Conservation (phyloP, 768 basidiomycete species). For the Hydnomerulius pinastri region DNA sequence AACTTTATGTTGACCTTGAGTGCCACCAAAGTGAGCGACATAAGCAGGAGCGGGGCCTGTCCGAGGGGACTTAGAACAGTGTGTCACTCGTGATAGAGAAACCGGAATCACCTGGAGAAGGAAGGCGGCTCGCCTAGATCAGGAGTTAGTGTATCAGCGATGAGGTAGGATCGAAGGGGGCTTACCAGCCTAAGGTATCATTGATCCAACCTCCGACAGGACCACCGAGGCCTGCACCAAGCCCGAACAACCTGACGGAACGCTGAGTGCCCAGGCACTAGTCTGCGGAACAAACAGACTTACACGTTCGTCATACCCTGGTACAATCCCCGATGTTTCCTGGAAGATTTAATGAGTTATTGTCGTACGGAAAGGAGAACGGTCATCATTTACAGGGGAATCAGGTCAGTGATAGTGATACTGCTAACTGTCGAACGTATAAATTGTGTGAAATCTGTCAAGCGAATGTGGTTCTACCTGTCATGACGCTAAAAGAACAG, state of each 20-base stretch:
- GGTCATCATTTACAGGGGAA: slow-evolving; percentile 67
- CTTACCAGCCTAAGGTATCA: slow-evolving; percentile 84
- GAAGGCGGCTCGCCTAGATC: slow-evolving; percentile 79
- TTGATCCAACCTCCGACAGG: slow-evolving; percentile 85
- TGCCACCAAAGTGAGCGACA: slow-evolving; percentile 70
- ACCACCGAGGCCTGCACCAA: slow-evolving; percentile 80
- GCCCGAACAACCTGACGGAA: slow-evolving; percentile 67
- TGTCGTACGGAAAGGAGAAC: slow-evolving; percentile 6
- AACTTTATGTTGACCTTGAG: slow-evolving; percentile 79
- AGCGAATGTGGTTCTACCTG: slow-evolving; percentile 49
- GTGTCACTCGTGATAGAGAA: neutral
- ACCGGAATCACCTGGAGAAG: slow-evolving; percentile 66
- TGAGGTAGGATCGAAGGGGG: slow-evolving; percentile 3
- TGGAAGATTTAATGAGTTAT: slow-evolving; percentile 28
- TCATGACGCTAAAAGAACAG: slow-evolving; percentile 68
- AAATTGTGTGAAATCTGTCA: slow-evolving; percentile 16
- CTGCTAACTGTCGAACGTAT: slow-evolving; percentile 61
- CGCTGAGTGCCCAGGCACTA: slow-evolving; percentile 11
- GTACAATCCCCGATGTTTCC: slow-evolving; percentile 85
- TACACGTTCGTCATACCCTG: slow-evolving; percentile 92
- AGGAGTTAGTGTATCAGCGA: slow-evolving; percentile 9
- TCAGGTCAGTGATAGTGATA: slow-evolving; percentile 83
- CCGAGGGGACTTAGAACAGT: slow-evolving; percentile 13
- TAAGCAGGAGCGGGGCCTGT: slow-evolving; percentile 75
- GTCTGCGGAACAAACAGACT: slow-evolving; percentile 19